phyloP scores from a whole-genome alignment of 2,329 filamentous ascomycete species.

The Pseudomassariella vexata region DNA sequence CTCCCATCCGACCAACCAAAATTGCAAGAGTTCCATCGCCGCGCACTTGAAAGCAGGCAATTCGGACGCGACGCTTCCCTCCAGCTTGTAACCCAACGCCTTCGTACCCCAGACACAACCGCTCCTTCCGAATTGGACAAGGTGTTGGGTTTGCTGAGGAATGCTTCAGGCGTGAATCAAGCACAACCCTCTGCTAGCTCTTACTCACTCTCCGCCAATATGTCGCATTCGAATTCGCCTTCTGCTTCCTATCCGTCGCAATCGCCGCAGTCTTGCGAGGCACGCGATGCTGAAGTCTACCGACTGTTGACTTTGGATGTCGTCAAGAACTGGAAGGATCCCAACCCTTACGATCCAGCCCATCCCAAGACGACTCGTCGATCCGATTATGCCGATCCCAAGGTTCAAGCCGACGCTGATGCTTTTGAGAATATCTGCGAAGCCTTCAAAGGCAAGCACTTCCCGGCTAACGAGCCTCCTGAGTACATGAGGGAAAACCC shows the following conservation, averaged over 20 bases:
- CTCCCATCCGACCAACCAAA: constrained; percentile 34
- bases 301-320: constrained; percentile 37
- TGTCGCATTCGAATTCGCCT: background rate
- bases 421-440: constrained; percentile 36
- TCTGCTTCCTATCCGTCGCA: background rate
- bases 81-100: constrained; percentile 36
- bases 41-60: constrained; percentile 39
- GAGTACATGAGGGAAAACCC: constrained; percentile 43
- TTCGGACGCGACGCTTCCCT: constrained; percentile 36
- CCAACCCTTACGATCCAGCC: constrained; percentile 30
- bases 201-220: constrained; percentile 1
- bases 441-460: constrained; percentile 38
- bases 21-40: constrained; percentile 42
- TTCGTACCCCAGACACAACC: constrained; percentile 28
- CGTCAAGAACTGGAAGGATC: constrained; percentile 36
- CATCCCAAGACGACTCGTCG: constrained; percentile 24
- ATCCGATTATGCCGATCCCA: constrained; percentile 35
- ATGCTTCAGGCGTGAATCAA: constrained; percentile 1
- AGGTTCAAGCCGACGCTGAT: constrained; percentile 35
- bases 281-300: constrained; percentile 30
- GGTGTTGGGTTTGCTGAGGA: constrained; percentile 12
- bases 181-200: background rate
- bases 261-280: constrained; percentile 24
- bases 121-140: constrained; percentile 17
- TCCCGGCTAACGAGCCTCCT: constrained; percentile 45